Evolutionary conservation across 176 grass and related monocot species (phyloP), one percentile per base, ranked within the genome.

Genomic region (Areca catechu): DNA sequence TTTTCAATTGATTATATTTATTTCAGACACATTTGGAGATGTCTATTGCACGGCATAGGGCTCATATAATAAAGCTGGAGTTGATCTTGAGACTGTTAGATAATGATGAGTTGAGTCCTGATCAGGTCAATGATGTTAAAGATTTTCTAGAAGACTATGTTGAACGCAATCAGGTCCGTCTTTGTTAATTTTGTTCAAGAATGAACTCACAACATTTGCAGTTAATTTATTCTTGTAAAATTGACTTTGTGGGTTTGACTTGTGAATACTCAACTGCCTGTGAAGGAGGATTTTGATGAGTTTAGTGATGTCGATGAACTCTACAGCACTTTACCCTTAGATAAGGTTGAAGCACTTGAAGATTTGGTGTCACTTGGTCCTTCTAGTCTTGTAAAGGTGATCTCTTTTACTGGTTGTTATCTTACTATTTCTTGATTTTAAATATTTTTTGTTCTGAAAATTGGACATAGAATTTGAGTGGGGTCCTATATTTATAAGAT

Each of bases 341-440:
- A 98, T 61, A 98, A 92, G 63, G 94, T 98, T 62, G 94, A 98
- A 93, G 88, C 94, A 70, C 81, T 98, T 51, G 94, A 98, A 89
- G 94, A 98, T 67, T 83, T 92, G 82, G 87, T 98, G 71, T 93
- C 94, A 70, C 81, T 98, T 85, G 94, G 81, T 80, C 79, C 94
- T 72, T 88, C 84, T 19, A 78, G 48, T 74, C 84, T 98, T 78
- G 77, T 79, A 51, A 98, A 98, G 79, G 94, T 98, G 57, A 58
- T 67, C 34, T 61, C 29, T 56, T 60, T 48, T 66, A 27, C 30
- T 68, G 53, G 20, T 23, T 51, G 20, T 62, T 62, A 43, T 43
- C 34, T 43, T 43, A 43, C 34, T 43, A 2, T 43, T 43, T 43
- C 9, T 43, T 43, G 34, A 14, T 43, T 43, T 43, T 43, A 12